phyloP scores from a whole-genome alignment of 2,329 filamentous ascomycete genomes.

The Zopfia rhizophila region DNA sequence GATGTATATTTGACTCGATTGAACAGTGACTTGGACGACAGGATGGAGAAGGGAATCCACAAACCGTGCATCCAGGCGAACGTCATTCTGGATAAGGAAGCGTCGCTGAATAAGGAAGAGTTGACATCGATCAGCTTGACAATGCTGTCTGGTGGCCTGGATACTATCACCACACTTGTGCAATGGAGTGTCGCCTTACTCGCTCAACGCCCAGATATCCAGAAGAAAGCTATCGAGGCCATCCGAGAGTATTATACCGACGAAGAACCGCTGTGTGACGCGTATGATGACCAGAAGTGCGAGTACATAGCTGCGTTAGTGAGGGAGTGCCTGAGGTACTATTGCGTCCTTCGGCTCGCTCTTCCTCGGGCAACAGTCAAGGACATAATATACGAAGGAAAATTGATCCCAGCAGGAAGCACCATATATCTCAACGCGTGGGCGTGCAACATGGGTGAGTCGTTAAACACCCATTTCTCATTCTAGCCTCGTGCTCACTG shows the following conservation, averaged over 20 bases:
- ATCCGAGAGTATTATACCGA: slow-evolving; percentile 65
- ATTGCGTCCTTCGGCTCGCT: slow-evolving; percentile 70
- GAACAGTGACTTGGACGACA: slow-evolving; percentile 68
- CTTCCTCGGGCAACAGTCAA: slow-evolving; percentile 70
- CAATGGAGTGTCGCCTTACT: slow-evolving; percentile 73
- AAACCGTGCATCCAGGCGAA: slow-evolving; percentile 75
- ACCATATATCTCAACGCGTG: slow-evolving; percentile 74
- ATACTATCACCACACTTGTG: slow-evolving; percentile 73
- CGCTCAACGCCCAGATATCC: slow-evolving; percentile 69
- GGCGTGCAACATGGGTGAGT: slow-evolving; percentile 74
- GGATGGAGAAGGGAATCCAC: slow-evolving; percentile 69
- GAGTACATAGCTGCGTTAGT: slow-evolving; percentile 72
- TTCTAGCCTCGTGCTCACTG: not conserved
- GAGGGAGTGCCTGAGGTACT: slow-evolving; percentile 70
- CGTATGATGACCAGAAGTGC: slow-evolving; percentile 71
- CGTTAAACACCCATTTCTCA: not conserved
- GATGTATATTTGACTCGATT: slow-evolving; percentile 69
- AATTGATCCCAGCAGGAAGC: slow-evolving; percentile 69
- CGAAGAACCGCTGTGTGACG: slow-evolving; percentile 67
- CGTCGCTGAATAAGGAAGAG: slow-evolving; percentile 70
- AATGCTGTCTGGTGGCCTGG: slow-evolving; percentile 74
- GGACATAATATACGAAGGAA: slow-evolving; percentile 68
- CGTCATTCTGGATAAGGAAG: slow-evolving; percentile 71
- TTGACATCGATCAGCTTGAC: slow-evolving; percentile 73
- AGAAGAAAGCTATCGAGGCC: slow-evolving; percentile 67